Percentiles rank a stretch among this genome's conserved stretches.
Conservation (phyloP, 1,139 yeast genomes). For the Geotrichum klebahnii region DNA sequence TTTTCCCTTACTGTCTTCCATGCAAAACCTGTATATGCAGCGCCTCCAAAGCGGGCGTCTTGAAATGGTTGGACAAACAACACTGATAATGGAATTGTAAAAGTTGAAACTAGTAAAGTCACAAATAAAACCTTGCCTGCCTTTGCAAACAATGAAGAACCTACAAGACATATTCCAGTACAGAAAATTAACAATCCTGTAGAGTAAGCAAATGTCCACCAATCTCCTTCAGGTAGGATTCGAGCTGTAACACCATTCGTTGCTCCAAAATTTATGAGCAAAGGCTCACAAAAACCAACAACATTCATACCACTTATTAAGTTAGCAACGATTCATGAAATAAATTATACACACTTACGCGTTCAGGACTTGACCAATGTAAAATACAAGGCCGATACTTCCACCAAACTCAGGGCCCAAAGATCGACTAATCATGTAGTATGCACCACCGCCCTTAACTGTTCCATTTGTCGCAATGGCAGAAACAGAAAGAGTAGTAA, state of each 20-base stretch:
- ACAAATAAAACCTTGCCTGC: constrained; percentile 76
- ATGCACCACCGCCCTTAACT: constrained; percentile 81
- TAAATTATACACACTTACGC: constrained; percentile 40
- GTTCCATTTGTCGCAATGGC: constrained; percentile 83
- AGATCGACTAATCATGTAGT: constrained; percentile 73
- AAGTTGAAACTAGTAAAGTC: constrained; percentile 63
- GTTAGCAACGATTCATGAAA: background rate
- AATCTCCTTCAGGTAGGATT: constrained; percentile 54
- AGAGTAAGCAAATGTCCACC: constrained; percentile 59
- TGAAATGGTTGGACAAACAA: constrained; percentile 59
- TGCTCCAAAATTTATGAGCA: constrained; percentile 59
- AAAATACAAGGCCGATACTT: constrained; percentile 74
- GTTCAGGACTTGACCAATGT: constrained; percentile 70
- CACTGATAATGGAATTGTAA: constrained; percentile 78
- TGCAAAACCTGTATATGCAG: constrained; percentile 67
- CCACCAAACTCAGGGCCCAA: constrained; percentile 85
- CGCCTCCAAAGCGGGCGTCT: constrained; percentile 43
- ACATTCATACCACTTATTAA: constrained; percentile 55
- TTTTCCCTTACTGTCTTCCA: constrained; percentile 63
- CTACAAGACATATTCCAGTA: constrained; percentile 73
- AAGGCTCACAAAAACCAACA: constrained; percentile 74
- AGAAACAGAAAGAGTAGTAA: constrained; percentile 68
- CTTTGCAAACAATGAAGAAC: constrained; percentile 75
- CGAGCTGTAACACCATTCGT: constrained; percentile 54
- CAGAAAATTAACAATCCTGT: constrained; percentile 65